Base-by-base conservation (phyloP, 164 flowering plant species). In the Magnolia officinalis region DNA sequence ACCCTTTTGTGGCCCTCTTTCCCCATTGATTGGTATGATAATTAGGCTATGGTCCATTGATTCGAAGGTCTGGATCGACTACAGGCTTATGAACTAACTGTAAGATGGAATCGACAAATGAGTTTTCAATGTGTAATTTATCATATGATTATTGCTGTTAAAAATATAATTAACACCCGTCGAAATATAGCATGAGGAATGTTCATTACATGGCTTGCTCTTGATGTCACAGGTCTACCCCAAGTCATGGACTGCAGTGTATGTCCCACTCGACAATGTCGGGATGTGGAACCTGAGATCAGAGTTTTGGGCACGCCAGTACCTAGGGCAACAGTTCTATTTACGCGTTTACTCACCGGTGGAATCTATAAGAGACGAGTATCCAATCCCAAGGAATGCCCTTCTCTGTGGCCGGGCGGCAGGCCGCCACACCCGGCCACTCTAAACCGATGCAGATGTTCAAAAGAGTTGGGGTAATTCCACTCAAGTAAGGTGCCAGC, bases 231-330 rank as follows among this genome's bases (percentile, higher is more conserved):
- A 94, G 98, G 98, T 94, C 6, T 94, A 92, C 76, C 97, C 98
- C n/a, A 85, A 69, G 67, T 88, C 97, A 51, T 94, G 98, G 98
- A 90, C 97, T 0, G 91, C 98, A 0, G 79, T 92, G 0, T 94
- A 90, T 50, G 68, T 94, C 3, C 78, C 91, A 69, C 86, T 94
- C 0, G 98, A 94, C 74, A 94, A 94, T 64, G 90, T 87, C 14
- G 98, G 98, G 8, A 94, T 92, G 98, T 94, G 98, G 98, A 94
- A 94, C 76, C 18, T 94, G 76, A 88, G 98, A 75, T 72, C 82
- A 4, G 89, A 94, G 81, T 81, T 75, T 52, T 94, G 96, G 97
- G 89, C 90, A 51, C 78, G 95, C 31, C 96, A 89, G 74, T 92
- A 91, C 79, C 87, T 92, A 0, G 98, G 98, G 2, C 91, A 92